These are phyloP conservation scores for Hansfordia pulvinata DNA, from an alignment of 2,329 filamentous ascomycete species.

Conservation along the genomic window DNA sequence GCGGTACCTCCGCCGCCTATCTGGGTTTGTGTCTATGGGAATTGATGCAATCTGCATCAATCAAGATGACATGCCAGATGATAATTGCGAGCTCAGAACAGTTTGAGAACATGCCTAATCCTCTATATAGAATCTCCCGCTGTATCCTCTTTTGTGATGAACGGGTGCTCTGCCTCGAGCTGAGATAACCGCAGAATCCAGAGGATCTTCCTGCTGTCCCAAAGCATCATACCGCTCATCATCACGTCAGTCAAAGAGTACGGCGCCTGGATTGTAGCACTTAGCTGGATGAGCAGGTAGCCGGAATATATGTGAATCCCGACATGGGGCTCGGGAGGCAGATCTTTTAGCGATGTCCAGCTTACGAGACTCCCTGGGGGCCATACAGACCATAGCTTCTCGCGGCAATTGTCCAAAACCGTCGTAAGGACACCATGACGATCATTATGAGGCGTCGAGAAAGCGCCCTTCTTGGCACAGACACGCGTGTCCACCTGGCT, in stretches of 20 bases:
- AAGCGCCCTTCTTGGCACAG: background rate
- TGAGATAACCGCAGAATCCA: background rate
- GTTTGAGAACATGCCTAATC: no score
- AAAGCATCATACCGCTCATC: constrained; percentile 1
- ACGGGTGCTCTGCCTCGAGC: background rate
- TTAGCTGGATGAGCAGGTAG: background rate
- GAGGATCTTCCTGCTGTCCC: constrained; percentile 1
- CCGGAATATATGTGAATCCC: background rate
- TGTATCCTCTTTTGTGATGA: constrained; percentile 1
- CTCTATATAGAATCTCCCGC: no score
- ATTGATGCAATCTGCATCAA: constrained; percentile 13
- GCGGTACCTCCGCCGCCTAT: constrained; percentile 4
- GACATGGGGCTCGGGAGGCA: background rate
- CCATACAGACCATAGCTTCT: constrained; percentile 1
- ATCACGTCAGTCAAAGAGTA: constrained; percentile 1
- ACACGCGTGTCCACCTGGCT: background rate
- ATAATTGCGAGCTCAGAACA: constrained; percentile 8
- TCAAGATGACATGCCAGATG: constrained; percentile 8
- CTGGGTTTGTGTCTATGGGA: constrained; percentile 4
- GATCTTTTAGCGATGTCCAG: background rate
- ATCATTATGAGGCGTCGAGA: constrained; percentile 1
- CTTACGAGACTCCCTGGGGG: background rate
- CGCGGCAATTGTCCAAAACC: background rate
- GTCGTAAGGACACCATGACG: background rate
- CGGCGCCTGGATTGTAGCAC: constrained; percentile 1